A percentile compares a stretch with the other conserved stretches of the same genome.
These are phyloP conservation scores for Urostyla sp. DNA, from an alignment of 73 alveolate genomes.

Conservation along the genomic window DNA sequence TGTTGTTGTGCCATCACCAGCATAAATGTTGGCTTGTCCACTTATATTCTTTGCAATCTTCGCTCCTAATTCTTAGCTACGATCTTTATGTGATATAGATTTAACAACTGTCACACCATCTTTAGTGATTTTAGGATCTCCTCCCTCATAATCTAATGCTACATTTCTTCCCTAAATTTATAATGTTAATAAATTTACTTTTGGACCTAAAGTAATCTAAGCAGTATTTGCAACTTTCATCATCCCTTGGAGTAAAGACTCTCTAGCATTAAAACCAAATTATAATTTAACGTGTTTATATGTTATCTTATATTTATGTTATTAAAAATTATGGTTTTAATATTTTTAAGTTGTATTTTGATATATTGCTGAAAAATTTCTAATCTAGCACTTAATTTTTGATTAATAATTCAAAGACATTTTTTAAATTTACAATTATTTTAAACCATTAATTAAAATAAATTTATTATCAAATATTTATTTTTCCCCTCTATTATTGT, in stretches of 20 bases:
- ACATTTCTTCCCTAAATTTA: slow-evolving; percentile 77
- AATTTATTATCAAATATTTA: too few relatives aligned
- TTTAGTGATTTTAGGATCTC: slow-evolving; percentile 87
- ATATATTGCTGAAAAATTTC: background rate
- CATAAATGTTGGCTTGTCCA: slow-evolving; percentile 73
- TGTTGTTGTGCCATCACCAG: slow-evolving; percentile 97
- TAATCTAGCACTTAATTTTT: background rate
- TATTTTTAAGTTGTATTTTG: background rate
- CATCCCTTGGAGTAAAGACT: slow-evolving; percentile 70
- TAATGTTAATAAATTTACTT: background rate
- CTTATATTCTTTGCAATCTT: slow-evolving; percentile 79
- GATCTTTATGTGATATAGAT: slow-evolving; percentile 49
- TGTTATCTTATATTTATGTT: background rate
- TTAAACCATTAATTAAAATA: too few relatives aligned
- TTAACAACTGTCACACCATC: slow-evolving; percentile 95
- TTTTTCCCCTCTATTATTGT: too few relatives aligned
- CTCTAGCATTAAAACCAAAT: slow-evolving; percentile 73
- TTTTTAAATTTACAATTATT: too few relatives aligned
- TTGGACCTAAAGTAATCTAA: slow-evolving; percentile 84
- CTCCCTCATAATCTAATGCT: slow-evolving; percentile 83
- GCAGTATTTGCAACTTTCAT: slow-evolving; percentile 69
- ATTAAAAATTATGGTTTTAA: background rate
- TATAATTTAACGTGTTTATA: slow-evolving; percentile 50
- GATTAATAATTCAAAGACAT: too few relatives aligned
- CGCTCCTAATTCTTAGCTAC: slow-evolving; percentile 87